phyloP scores from a whole-genome alignment of 352 stramenopile species.

The Phytophthora hibernalis region DNA sequence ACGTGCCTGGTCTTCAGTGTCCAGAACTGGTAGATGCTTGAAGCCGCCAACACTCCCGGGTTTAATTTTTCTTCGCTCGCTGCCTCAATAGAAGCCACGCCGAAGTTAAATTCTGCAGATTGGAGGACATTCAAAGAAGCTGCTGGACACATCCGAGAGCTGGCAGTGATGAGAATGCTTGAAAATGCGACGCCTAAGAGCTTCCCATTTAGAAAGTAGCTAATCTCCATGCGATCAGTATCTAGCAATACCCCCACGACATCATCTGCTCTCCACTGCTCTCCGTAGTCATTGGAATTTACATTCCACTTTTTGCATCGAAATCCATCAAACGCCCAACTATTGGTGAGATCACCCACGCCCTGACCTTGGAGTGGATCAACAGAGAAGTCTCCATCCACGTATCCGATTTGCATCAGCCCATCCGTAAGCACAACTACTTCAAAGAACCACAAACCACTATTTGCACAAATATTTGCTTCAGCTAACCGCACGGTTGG shows the following conservation, averaged over 20 bases:
- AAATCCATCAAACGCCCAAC: slow-evolving; percentile 93
- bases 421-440: slow-evolving; percentile 89
- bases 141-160: slow-evolving; percentile 75
- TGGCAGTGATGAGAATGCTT: slow-evolving; percentile 47
- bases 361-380: slow-evolving; percentile 88
- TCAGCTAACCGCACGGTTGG: slow-evolving; percentile 70
- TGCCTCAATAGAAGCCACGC: slow-evolving; percentile 10
- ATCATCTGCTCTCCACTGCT: slow-evolving; percentile 81
- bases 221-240: slow-evolving; percentile 84
- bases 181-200: slow-evolving; percentile 89
- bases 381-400: slow-evolving; percentile 83
- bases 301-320: slow-evolving; percentile 92
- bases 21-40: slow-evolving; percentile 44
- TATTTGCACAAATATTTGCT: slow-evolving; percentile 55
- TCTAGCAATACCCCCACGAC: slow-evolving; percentile 90
- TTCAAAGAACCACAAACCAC: slow-evolving; percentile 92
- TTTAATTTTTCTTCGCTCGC: slow-evolving; percentile 9
- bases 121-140: slow-evolving; percentile 90
- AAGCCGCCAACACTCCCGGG: slow-evolving; percentile 30
- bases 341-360: slow-evolving; percentile 91
- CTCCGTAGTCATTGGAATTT: slow-evolving; percentile 82
- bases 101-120: slow-evolving; percentile 83
- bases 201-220: slow-evolving; percentile 93
- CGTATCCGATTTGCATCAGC: slow-evolving; percentile 95
- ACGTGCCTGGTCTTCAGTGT: slow-evolving; percentile 51